Evolutionary conservation across 2,329 filamentous ascomycete genomes (phyloP).

Genomic region (Cladophialophora yegresii): DNA sequence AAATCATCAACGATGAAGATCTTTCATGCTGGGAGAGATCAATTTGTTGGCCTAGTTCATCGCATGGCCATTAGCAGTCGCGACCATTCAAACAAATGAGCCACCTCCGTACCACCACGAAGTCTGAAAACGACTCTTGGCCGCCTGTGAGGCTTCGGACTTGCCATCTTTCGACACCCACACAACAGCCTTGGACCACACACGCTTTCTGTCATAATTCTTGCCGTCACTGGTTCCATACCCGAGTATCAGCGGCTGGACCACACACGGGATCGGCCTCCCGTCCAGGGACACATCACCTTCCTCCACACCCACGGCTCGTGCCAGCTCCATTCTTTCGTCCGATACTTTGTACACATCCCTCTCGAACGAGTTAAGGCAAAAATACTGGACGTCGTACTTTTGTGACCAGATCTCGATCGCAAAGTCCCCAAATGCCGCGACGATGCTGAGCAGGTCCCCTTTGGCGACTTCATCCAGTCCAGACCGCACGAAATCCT

Average conservation of each 20-base stretch:
- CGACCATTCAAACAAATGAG: neutral
- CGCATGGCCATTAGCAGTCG: neutral
- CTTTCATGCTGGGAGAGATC: neutral
- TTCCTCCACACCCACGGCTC: conserved; percentile 2
- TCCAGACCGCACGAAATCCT: conserved; percentile 1
- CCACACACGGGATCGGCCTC: conserved; percentile 3
- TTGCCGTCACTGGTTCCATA: conserved; percentile 1
- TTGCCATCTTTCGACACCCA: conserved; percentile 5
- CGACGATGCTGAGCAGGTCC: conserved; percentile 5
- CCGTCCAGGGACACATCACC: conserved; percentile 4
- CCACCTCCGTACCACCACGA: neutral
- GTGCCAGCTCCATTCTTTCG: conserved; percentile 3
- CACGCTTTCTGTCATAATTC: neutral
- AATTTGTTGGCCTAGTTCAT: neutral
- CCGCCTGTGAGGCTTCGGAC: neutral
- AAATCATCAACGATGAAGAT: neutral
- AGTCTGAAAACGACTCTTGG: neutral
- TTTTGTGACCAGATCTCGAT: conserved; percentile 7
- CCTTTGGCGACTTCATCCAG: conserved; percentile 4
- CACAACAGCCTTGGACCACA: neutral
- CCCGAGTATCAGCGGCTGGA: conserved; percentile 2
- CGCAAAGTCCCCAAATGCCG: conserved; percentile 1
- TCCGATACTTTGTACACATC: neutral
- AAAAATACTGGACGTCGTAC: conserved; percentile 6
- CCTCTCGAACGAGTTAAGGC: neutral